Evolutionary conservation across 1,284 basidiomycete genomes (phyloP).

Genomic region (Papiliotrema fonsecae): DNA sequence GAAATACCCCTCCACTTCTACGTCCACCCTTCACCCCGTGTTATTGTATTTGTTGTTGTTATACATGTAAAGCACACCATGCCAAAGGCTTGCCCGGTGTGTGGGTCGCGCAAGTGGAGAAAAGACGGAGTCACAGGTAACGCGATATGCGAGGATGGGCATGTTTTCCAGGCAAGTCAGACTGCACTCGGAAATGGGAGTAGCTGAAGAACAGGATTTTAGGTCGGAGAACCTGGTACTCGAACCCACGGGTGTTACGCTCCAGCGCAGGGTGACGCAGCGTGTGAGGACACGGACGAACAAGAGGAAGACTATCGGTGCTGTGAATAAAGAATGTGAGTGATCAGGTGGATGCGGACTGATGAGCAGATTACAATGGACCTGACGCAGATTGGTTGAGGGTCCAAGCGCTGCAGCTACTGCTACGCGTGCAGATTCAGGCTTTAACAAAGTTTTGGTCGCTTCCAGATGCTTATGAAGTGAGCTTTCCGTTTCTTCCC

Average conservation of each 20-base stretch:
- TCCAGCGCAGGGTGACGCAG: slow-evolving; percentile 29
- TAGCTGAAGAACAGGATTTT: slow-evolving; percentile 28
- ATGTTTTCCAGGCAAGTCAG: slow-evolving; percentile 39
- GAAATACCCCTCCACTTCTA: no score
- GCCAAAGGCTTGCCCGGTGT: slow-evolving; percentile 38
- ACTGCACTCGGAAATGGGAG: neutral
- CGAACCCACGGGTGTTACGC: slow-evolving; percentile 25
- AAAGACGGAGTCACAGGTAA: slow-evolving; percentile 37
- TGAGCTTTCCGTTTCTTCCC: slow-evolving; percentile 39
- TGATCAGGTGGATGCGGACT: no score
- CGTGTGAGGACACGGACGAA: slow-evolving; percentile 17
- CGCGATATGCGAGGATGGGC: slow-evolving; percentile 46
- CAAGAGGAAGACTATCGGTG: slow-evolving; percentile 19
- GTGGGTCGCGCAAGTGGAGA: slow-evolving; percentile 44
- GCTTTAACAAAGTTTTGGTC: slow-evolving; percentile 63
- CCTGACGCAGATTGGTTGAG: slow-evolving; percentile 68
- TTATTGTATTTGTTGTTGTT: no score
- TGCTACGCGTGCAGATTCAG: slow-evolving; percentile 68
- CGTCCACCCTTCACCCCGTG: no score
- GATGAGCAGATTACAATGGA: slow-evolving; percentile 67
- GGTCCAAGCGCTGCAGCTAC: slow-evolving; percentile 72
- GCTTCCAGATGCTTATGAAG: slow-evolving; percentile 74
- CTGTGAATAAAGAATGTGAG: slow-evolving; percentile 20
- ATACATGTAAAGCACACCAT: no score
- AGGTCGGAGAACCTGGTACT: slow-evolving; percentile 38